Conservation (phyloP, 805 yeast species). For the Cyberlindnera veronae region DNA sequence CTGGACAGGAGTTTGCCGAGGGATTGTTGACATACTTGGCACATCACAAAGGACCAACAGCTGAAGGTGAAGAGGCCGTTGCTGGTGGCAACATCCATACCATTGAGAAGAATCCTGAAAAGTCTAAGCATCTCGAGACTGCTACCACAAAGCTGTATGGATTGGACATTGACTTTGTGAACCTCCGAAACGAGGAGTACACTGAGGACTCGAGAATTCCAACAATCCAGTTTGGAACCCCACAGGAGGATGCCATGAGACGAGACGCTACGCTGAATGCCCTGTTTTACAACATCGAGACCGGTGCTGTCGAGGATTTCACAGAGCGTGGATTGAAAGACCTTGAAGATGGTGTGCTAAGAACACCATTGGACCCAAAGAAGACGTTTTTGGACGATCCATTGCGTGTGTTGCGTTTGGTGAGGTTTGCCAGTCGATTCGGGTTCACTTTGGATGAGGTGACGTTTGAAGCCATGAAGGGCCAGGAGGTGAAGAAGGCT, state of each 20-base stretch:
- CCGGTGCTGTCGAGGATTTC: conserved; percentile 73
- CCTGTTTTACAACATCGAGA: conserved; percentile 75
- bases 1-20: conserved; percentile 85
- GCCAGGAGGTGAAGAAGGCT: conserved; percentile 51
- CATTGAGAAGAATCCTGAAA: conserved; percentile 90
- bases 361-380: conserved; percentile 85
- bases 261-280: conserved; percentile 97
- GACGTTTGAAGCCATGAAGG: conserved; percentile 61
- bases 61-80: conserved; percentile 30
- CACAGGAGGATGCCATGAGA: conserved; percentile 85
- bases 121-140: conserved; percentile 94
- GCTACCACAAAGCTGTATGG: conserved; percentile 87
- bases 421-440: conserved; percentile 82
- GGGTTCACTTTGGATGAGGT: conserved; percentile 59
- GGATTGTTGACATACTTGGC: conserved; percentile 51
- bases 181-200: conserved; percentile 83
- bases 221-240: conserved; percentile 76
- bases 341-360: conserved; percentile 59
- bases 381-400: conserved; percentile 95
- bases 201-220: conserved; percentile 88
- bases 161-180: conserved; percentile 90
- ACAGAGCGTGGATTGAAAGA: conserved; percentile 77
- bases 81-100: conserved; percentile 57
- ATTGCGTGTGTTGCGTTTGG: conserved; percentile 75
- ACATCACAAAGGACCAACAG: conserved; percentile 32